Base-by-base conservation (phyloP, 2,329 filamentous ascomycete species). In the Xylaria sp. region DNA sequence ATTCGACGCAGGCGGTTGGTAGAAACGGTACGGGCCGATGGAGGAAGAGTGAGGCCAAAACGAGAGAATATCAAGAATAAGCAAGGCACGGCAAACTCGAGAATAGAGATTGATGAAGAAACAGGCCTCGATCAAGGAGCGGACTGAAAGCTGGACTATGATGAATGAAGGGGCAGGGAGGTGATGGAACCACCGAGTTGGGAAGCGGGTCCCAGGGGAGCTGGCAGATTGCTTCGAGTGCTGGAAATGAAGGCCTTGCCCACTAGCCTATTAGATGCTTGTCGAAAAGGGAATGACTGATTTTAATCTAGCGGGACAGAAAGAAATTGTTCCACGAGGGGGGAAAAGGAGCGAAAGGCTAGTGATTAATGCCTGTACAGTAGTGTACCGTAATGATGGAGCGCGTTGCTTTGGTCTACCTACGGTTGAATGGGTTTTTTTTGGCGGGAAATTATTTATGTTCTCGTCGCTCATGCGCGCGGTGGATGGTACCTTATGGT, bases 231-330 rank as follows among this genome's bases (percentile, higher is more conserved):
- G 71, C 69, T 52, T 73, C 72, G 72, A 76, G 74, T 74, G 77
- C 76, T 78, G 73, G 76, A 78, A 78, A 76, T 78, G 67, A 74
- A 75, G 74, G 71, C 70, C 71, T 72, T 75, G 73, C 75, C 73
- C 76, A 72, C 76, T 78, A 78, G 76, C 74, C 75, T 76, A 75
- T 73, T 72, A 74, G 72, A 76, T 74, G 73, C 72, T 72, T 67
- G 72, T 72, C 67, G 72, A 69, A 75, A 74, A 77, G 71, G 73
- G 74, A 77, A 73, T 77, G 76, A 77, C 72, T 72, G 72, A 45
- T 55, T 66, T 74, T 74, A 72, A 75, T 72, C 68, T 70, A 73
- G 71, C 66, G 65, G 67, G 65, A 72, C 50, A 66, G 63, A 66
- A 69, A 60, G 66, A 70, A 46, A 70, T 66, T 69, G 65, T 66